Evolutionary conservation across 352 stramenopile species (phyloP).

Genomic region (Phytophthora capsici): DNA sequence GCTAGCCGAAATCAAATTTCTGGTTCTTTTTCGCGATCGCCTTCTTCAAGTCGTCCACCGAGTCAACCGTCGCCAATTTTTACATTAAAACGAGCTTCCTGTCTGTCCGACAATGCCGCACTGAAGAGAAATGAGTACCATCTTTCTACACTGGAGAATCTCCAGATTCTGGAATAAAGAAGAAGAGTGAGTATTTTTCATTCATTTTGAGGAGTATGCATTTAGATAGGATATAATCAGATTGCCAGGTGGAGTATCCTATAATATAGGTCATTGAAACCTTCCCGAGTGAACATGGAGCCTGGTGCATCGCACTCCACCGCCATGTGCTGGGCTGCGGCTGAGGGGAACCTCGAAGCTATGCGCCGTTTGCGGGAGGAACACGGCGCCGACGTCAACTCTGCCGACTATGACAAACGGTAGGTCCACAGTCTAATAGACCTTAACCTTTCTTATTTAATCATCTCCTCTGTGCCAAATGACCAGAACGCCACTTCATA

Average conservation of each 20-base stretch:
- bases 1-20: too few species aligned
- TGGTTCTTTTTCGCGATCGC: too few species aligned
- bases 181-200: too few species aligned
- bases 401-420: slow-evolving; percentile 81
- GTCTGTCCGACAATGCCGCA: neutral
- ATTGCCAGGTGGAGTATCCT: too few species aligned
- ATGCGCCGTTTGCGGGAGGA: slow-evolving; percentile 62
- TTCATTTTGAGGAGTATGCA: too few species aligned
- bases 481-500: slow-evolving; percentile 74
- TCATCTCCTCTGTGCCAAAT: neutral
- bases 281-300: slow-evolving; percentile 16
- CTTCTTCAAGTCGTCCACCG: too few species aligned
- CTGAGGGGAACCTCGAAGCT: slow-evolving; percentile 64
- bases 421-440: slow-evolving; percentile 18
- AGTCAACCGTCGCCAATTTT: too few species aligned
- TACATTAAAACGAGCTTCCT: too few species aligned
- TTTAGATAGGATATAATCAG: too few species aligned
- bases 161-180: neutral
- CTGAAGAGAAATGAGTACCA: neutral
- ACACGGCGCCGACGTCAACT: slow-evolving; percentile 77
- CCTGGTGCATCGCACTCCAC: slow-evolving; percentile 49
- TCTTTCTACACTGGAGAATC: too few species aligned
- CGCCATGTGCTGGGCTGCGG: slow-evolving; percentile 81
- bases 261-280: too few species aligned
- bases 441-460: neutral